These are phyloP conservation scores for Panus rudis DNA, from an alignment of 768 basidiomycete genomes.

Conservation along the genomic window DNA sequence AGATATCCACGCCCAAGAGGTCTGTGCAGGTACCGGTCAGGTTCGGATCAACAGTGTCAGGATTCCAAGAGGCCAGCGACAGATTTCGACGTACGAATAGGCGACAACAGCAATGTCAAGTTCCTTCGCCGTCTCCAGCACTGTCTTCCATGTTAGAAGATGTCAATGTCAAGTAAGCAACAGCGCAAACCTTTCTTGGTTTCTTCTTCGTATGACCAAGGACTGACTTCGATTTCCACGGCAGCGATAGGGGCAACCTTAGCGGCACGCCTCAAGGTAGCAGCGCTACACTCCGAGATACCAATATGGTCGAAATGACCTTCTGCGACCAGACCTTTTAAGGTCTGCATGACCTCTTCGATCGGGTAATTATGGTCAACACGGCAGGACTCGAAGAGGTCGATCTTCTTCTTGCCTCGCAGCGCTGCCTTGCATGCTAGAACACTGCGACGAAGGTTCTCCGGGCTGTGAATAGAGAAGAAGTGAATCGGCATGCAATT, in stretches of 20 bases:
- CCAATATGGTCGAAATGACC: slow-evolving; percentile 57
- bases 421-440: slow-evolving; percentile 36
- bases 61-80: neutral
- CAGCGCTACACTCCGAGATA: slow-evolving; percentile 45
- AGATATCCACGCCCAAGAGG: slow-evolving; percentile 50
- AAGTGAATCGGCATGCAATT: neutral
- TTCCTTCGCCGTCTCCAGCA: slow-evolving; percentile 46
- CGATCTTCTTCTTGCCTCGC: slow-evolving; percentile 46
- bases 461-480: slow-evolving; percentile 19
- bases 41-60: neutral
- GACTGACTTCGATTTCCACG: slow-evolving; percentile 64
- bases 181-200: slow-evolving; percentile 35
- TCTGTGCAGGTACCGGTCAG: slow-evolving; percentile 27
- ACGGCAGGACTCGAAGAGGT: slow-evolving; percentile 52
- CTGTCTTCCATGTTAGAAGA: slow-evolving; percentile 16
- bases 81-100: slow-evolving; percentile 41
- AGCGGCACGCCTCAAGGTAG: slow-evolving; percentile 35
- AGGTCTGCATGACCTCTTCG: slow-evolving; percentile 37
- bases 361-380: slow-evolving; percentile 36
- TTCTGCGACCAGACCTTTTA: slow-evolving; percentile 43
- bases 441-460: slow-evolving; percentile 44
- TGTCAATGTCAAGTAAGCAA: neutral
- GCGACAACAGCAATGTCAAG: slow-evolving; percentile 53
- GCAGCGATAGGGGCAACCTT: slow-evolving; percentile 46
- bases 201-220: slow-evolving; percentile 50